These are phyloP conservation scores for Heteromeles arbutifolia DNA, from an alignment of 306 rosid genomes.

Conservation along the genomic window DNA sequence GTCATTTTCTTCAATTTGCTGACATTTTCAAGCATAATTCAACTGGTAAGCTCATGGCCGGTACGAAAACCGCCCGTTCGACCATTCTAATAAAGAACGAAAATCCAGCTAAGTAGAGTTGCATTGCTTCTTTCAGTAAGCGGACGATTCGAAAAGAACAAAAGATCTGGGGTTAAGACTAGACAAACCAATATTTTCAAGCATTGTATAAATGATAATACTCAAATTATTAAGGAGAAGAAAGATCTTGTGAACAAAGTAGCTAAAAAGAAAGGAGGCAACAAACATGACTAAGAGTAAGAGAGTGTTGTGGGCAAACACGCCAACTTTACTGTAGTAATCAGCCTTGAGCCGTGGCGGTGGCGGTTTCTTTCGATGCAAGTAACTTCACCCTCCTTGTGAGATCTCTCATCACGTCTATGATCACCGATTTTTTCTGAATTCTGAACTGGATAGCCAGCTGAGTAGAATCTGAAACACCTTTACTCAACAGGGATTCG, in stretches of 20 bases:
- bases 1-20: not conserved
- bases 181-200: not conserved
- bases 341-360: slow-evolving; percentile 36
- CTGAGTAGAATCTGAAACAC: slow-evolving; percentile 51
- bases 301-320: not conserved
- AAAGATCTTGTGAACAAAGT: not conserved
- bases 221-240: not conserved
- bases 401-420: slow-evolving; percentile 70
- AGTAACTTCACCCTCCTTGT: slow-evolving; percentile 73
- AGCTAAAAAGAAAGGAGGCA: not conserved
- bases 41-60: not conserved
- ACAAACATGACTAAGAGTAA: not conserved
- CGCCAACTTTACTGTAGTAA: not conserved
- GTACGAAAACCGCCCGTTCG: not conserved
- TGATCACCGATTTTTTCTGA: slow-evolving; percentile 63
- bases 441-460: slow-evolving; percentile 78
- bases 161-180: not conserved
- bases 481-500: slow-evolving; percentile 52
- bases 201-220: not conserved
- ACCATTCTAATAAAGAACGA: not conserved
- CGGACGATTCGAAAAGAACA: not conserved
- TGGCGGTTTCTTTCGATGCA: slow-evolving; percentile 39
- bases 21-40: not conserved
- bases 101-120: not conserved
- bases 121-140: not conserved